A percentile compares a stretch with the other conserved stretches of the same genome.
Conservation (phyloP, 2,329 filamentous ascomycete genomes). For the Neofusicoccum sp. region DNA sequence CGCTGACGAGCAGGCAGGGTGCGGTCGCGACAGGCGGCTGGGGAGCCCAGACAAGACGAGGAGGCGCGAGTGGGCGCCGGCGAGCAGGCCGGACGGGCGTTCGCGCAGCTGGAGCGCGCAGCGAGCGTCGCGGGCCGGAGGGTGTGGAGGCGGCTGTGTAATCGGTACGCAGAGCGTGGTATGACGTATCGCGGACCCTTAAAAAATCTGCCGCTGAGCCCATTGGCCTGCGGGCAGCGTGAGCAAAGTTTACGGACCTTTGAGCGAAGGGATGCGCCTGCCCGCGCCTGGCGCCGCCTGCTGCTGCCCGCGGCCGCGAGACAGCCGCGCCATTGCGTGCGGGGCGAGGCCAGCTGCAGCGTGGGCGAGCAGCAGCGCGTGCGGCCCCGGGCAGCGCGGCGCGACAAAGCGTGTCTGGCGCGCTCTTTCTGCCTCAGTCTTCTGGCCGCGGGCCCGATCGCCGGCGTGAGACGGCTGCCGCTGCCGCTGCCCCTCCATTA, state of each 20-base stretch:
- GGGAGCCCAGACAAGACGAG: neutral
- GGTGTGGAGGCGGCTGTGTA: too few relatives aligned
- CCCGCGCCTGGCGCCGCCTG: neutral
- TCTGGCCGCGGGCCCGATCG: neutral
- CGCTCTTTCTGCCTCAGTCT: neutral
- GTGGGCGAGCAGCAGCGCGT: neutral
- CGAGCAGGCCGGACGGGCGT: too few relatives aligned
- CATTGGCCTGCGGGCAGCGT: neutral
- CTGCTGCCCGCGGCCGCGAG: neutral
- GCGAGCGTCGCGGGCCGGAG: too few relatives aligned
- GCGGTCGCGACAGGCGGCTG: too few relatives aligned
- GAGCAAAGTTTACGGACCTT: neutral
- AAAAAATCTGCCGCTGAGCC: neutral
- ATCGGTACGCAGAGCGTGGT: too few relatives aligned
- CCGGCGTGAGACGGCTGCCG: neutral
- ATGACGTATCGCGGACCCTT: conserved; percentile 13
- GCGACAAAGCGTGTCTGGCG: conserved; percentile 7
- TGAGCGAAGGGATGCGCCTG: conserved; percentile 13
- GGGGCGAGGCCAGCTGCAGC: conserved; percentile 2
- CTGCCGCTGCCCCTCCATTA: conserved; percentile 17
- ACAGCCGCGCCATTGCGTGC: neutral
- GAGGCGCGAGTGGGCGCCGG: neutral
- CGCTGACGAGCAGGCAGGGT: too few relatives aligned
- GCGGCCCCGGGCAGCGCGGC: neutral
- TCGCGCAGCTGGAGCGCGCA: too few relatives aligned